These are phyloP conservation scores for Penicillium lagena DNA, from an alignment of 495 filamentous ascomycete genomes.

Conservation along the genomic window DNA sequence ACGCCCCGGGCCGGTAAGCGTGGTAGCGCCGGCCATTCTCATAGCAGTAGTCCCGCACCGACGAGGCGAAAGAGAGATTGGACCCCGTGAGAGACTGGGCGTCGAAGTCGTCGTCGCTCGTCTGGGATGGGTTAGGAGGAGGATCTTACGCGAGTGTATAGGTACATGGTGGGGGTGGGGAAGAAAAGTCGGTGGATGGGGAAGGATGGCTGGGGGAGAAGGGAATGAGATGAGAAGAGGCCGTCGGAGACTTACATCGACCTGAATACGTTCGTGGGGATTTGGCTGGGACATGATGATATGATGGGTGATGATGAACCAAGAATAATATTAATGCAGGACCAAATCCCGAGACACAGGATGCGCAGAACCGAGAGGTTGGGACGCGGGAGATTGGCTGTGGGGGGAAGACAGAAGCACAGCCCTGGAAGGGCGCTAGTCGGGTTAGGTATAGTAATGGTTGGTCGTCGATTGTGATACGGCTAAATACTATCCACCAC, in stretches of 20 bases:
- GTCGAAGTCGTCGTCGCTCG: slow-evolving; percentile 38
- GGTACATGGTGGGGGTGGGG: neutral
- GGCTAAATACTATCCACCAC: too few species aligned
- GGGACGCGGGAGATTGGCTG: too few species aligned
- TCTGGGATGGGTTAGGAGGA: slow-evolving; percentile 15
- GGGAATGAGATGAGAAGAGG: neutral
- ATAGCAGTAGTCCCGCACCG: slow-evolving; percentile 41
- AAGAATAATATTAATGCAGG: slow-evolving; percentile 1
- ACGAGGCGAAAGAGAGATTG: slow-evolving; percentile 42
- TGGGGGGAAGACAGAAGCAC: too few species aligned
- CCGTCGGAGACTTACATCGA: slow-evolving; percentile 25
- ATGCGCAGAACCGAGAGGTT: slow-evolving; percentile 1
- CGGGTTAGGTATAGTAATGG: too few species aligned
- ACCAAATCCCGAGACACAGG: slow-evolving; percentile 10
- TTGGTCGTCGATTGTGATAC: too few species aligned
- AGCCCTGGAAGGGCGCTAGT: too few species aligned
- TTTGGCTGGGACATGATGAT: slow-evolving; percentile 29
- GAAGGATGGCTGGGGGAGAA: neutral
- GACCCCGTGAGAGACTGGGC: slow-evolving; percentile 28
- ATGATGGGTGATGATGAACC: neutral
- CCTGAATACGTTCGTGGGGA: slow-evolving; percentile 26
- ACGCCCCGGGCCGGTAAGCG: slow-evolving; percentile 49
- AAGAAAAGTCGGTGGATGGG: neutral
- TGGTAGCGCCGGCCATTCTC: slow-evolving; percentile 60
- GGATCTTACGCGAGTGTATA: neutral